Evolutionary conservation across 164 flowering plant species (phyloP).

Genomic region (Aristolochia californica): DNA sequence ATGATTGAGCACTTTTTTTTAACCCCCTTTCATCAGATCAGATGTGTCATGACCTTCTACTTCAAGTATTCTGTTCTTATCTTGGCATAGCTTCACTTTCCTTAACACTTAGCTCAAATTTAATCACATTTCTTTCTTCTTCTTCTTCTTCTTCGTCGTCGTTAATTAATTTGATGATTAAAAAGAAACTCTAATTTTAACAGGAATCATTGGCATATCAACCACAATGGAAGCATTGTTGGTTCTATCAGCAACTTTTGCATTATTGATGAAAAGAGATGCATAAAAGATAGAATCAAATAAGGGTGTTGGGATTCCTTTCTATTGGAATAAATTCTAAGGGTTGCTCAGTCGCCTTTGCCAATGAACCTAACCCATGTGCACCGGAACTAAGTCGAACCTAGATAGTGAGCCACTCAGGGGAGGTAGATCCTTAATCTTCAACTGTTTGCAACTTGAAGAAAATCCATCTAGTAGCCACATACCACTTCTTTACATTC

Average conservation of each 20-base stretch:
- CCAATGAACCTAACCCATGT: neutral
- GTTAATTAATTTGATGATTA: too few relatives aligned
- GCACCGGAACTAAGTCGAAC: neutral
- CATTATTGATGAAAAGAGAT: constrained; percentile 11
- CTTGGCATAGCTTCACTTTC: too few relatives aligned
- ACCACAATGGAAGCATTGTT: neutral
- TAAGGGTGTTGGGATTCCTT: constrained; percentile 9
- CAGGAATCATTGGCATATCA: too few relatives aligned
- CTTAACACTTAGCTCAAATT: too few relatives aligned
- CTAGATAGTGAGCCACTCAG: neutral
- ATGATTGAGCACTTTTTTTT: too few relatives aligned
- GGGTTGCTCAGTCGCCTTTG: neutral
- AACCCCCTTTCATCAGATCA: too few relatives aligned
- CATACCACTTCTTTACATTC: neutral
- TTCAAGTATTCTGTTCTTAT: too few relatives aligned
- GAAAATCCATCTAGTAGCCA: neutral
- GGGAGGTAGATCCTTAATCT: constrained; percentile 1
- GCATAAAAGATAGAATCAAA: constrained; percentile 3
- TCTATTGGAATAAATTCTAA: constrained; percentile 12
- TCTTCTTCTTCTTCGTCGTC: too few relatives aligned
- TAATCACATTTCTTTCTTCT: too few relatives aligned
- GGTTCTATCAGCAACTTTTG: constrained; percentile 3
- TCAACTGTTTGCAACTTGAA: neutral
- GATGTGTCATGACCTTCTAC: too few relatives aligned
- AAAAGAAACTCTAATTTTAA: too few relatives aligned